phyloP scores from a whole-genome alignment of 78 protist species.

The Dictyostelium capitatum region DNA sequence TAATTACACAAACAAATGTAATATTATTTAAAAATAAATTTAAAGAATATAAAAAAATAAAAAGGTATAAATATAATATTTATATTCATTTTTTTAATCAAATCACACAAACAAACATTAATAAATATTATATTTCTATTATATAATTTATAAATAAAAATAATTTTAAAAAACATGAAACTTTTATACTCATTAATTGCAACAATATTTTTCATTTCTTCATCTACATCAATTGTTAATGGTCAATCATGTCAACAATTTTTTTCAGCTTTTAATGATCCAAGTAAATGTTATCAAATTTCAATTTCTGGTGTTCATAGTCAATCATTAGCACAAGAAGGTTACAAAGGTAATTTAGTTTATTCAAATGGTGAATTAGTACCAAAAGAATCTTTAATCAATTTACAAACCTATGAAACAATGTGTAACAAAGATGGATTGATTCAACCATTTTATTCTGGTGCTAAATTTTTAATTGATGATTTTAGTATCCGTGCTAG shows the following conservation, averaged over 20 bases:
- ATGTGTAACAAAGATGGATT: not conserved
- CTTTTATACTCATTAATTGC: conserved; percentile 2
- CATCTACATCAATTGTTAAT: not conserved
- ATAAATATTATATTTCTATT: too few relatives aligned
- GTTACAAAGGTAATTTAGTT: not conserved
- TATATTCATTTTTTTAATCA: too few relatives aligned
- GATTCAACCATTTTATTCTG: not conserved
- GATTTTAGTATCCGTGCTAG: not conserved
- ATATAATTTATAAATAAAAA: not conserved
- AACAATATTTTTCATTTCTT: not conserved
- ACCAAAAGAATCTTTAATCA: not conserved
- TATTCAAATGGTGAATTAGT: not conserved
- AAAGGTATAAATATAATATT: too few relatives aligned
- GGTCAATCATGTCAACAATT: not conserved
- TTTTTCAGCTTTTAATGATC: not conserved
- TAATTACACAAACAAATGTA: too few relatives aligned
- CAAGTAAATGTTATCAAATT: conserved; percentile 4
- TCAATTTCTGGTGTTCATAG: conserved; percentile 5
- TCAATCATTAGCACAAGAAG: conserved; percentile 2
- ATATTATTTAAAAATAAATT: too few relatives aligned
- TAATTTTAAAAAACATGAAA: not conserved
- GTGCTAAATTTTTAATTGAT: not conserved
- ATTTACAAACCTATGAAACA: conserved; percentile 1
- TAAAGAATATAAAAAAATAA: too few relatives aligned
- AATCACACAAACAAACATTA: too few relatives aligned